Evolutionary conservation across 495 filamentous ascomycete species (phyloP).

Genomic region (Neurospora sublineolata): DNA sequence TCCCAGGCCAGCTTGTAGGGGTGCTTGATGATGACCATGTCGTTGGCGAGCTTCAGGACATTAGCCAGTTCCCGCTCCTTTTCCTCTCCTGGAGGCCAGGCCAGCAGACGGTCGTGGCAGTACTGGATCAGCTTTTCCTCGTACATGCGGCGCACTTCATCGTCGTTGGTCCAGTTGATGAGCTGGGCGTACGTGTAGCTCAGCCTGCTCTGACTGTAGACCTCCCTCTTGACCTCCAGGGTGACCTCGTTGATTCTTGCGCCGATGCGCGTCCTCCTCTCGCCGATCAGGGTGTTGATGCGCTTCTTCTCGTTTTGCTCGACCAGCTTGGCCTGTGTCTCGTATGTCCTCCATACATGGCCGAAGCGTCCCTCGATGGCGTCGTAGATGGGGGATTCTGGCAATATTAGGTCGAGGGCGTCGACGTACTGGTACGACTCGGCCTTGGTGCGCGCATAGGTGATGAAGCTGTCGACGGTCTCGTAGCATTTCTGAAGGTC

Average conservation of each 20-base stretch:
- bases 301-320: slow-evolving; percentile 81
- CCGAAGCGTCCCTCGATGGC: slow-evolving; percentile 78
- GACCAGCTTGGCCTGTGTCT: slow-evolving; percentile 69
- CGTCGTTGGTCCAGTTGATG: slow-evolving; percentile 82
- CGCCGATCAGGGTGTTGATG: slow-evolving; percentile 84
- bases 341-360: slow-evolving; percentile 70
- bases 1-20: slow-evolving; percentile 86
- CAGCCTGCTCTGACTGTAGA: slow-evolving; percentile 56
- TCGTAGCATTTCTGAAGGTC: slow-evolving; percentile 62
- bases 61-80: slow-evolving; percentile 59
- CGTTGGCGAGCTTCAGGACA: slow-evolving; percentile 63
- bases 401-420: slow-evolving; percentile 64
- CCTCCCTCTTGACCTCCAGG: slow-evolving; percentile 75
- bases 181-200: slow-evolving; percentile 67
- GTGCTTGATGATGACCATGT: slow-evolving; percentile 93
- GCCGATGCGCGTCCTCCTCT: slow-evolving; percentile 78
- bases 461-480: slow-evolving; percentile 67
- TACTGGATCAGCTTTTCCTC: slow-evolving; percentile 85
- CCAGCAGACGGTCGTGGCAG: slow-evolving; percentile 62
- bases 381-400: slow-evolving; percentile 62
- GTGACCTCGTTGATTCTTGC: slow-evolving; percentile 74
- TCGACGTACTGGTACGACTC: slow-evolving; percentile 58
- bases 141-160: slow-evolving; percentile 68
- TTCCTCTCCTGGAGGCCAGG: slow-evolving; percentile 44
- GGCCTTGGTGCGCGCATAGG: slow-evolving; percentile 57